Evolutionary conservation across 78 protist genomes (phyloP).

Genomic region (Dictyostelium citrinum): DNA sequence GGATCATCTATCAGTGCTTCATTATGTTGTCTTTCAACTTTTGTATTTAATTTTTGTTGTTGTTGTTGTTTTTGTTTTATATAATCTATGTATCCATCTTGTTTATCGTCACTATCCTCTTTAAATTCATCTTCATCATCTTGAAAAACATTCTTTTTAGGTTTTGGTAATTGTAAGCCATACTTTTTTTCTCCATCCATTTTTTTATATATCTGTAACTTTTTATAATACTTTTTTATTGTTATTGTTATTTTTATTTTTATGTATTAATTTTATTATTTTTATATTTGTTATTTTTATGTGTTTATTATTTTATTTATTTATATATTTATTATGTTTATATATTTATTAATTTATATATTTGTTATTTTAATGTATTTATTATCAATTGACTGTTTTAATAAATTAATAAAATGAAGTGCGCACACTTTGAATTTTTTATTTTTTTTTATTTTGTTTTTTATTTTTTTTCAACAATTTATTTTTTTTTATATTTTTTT

Average conservation of each 20-base stretch:
- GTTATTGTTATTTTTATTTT: neutral
- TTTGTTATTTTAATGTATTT: no score
- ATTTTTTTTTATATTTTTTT: no score
- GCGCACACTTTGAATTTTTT: no score
- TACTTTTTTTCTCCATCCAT: slow-evolving; percentile 8
- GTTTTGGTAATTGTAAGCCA: slow-evolving; percentile 54
- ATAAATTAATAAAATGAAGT: no score
- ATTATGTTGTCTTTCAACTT: slow-evolving; percentile 7
- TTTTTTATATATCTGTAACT: neutral
- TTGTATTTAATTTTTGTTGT: slow-evolving; percentile 19
- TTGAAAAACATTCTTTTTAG: slow-evolving; percentile 11
- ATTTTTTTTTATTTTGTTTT: no score
- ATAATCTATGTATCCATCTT: neutral
- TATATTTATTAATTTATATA: no score
- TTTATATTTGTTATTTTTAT: no score
- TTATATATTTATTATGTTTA: no score
- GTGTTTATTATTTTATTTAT: no score
- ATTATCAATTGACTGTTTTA: no score
- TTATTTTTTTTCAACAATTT: no score
- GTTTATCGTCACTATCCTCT: neutral
- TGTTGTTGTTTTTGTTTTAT: slow-evolving; percentile 9
- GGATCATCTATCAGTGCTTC: slow-evolving; percentile 59
- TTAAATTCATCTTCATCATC: slow-evolving; percentile 20
- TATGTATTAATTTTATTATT: no score
- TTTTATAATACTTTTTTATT: neutral